These are phyloP conservation scores for Mycosphaerella sp. DNA, from an alignment of 2,329 filamentous ascomycete genomes.

Conservation along the genomic window DNA sequence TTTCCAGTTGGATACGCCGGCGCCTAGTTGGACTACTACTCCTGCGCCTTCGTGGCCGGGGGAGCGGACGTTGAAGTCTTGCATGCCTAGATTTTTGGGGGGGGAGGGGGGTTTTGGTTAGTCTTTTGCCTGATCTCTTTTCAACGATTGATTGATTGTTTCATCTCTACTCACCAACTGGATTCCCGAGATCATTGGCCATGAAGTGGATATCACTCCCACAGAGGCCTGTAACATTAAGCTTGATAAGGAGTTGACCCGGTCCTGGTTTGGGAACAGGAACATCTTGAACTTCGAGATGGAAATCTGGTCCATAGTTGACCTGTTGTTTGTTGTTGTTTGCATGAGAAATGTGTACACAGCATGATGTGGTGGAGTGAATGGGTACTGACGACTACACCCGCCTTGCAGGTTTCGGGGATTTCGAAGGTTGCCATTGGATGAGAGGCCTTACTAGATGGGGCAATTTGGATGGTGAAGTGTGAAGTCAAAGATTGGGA, in stretches of 20 bases:
- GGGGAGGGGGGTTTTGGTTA: no score
- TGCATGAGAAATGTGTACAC: not conserved
- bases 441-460: not conserved
- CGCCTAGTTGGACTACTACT: conserved; percentile 50
- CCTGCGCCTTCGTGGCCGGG: conserved; percentile 49
- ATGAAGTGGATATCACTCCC: conserved; percentile 51
- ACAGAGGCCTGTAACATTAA: conserved; percentile 54
- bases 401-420: conserved; percentile 46
- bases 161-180: conserved; percentile 7
- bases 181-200: conserved; percentile 44
- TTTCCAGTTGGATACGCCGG: conserved; percentile 48
- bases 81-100: conserved; percentile 33
- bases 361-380: not conserved
- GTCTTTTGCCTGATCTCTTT: no score
- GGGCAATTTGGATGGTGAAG: not conserved
- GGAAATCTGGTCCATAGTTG: conserved; percentile 46
- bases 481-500: not conserved
- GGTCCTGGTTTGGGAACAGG: conserved; percentile 43
- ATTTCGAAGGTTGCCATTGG: conserved; percentile 32
- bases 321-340: conserved; percentile 18
- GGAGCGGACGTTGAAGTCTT: conserved; percentile 28
- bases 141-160: no score
- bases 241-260: conserved; percentile 51
- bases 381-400: conserved; percentile 34
- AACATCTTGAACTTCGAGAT: conserved; percentile 41